Evolutionary conservation across 2,329 filamentous ascomycete genomes (phyloP), one percentile per base, ranked within the genome.

Genomic region (Aspergillus ochraceus): DNA sequence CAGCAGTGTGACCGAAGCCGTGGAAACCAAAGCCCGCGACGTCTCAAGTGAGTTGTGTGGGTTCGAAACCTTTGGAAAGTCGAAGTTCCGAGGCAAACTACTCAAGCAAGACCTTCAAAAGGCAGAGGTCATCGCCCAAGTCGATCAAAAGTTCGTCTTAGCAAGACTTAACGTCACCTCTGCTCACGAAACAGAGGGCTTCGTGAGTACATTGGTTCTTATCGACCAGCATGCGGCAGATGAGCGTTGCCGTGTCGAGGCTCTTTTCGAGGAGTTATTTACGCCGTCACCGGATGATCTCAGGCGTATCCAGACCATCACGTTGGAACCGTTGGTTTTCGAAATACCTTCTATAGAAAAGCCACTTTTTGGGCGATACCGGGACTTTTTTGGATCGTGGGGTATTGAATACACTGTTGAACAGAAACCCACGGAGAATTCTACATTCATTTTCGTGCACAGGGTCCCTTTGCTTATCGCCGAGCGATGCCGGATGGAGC

Each of bases 151-250:
- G 73, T 99, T 96, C 71, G 89, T 99, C 17, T 77, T 99, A 0
- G 80, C 87, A 22, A 89, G 85, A 62, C 77, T 91, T 53, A 71
- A 75, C 0, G 54, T 70, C 3, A 60, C 54, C 6, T 5, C 57
- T 17, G n/a, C 49, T 17, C 30, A 52, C 24, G 12, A 14, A 22
- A 8, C 11, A 39, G 19, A 11, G 49, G n/a, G 49, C 8, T 55
- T 49, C 26, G 60, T 45, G 17, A 46, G 60, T 2, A 66, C 87
- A 1, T 77, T 98, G 4, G 82, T 96, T 0, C 80, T 97, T 45
- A 83, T 97, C 6, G 95, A 99, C 70, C 95, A 99, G 70, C 95
- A 99, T 71, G 95, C 95, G 0, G 95, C 93, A 3, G 94, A 97
- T 71, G 95, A 99, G 77, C 85, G 95, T 50, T 87, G 90, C 63